A percentile compares a stretch with the other conserved stretches of the same genome.
These are phyloP conservation scores for Penstemon eatonii DNA, from an alignment of 257 asterid genomes.

Conservation along the genomic window DNA sequence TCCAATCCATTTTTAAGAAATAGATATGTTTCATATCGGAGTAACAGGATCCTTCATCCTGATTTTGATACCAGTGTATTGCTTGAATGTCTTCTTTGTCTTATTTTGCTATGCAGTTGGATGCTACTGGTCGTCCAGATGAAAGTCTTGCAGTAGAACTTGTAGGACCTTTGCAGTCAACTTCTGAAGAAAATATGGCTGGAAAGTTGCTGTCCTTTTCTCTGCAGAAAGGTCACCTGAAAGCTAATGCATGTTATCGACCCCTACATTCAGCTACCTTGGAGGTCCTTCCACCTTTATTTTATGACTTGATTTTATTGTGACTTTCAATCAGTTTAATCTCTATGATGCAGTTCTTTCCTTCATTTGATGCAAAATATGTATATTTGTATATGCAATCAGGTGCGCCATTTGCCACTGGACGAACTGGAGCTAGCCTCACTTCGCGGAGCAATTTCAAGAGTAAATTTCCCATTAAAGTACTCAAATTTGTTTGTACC, in stretches of 20 bases:
- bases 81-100: slow-evolving; percentile 18
- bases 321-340: slow-evolving; percentile 12
- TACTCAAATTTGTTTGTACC: slow-evolving; percentile 23
- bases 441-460: slow-evolving; percentile 89
- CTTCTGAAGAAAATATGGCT: slow-evolving; percentile 72
- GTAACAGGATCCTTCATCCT: too few relatives aligned
- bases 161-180: slow-evolving; percentile 83
- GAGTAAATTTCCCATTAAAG: slow-evolving; percentile 49
- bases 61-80: not conserved
- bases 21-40: too few relatives aligned
- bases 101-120: slow-evolving; percentile 67
- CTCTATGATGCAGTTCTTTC: slow-evolving; percentile 20
- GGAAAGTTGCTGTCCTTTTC: slow-evolving; percentile 84
- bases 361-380: slow-evolving; percentile 19
- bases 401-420: slow-evolving; percentile 91
- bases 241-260: slow-evolving; percentile 74
- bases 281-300: slow-evolving; percentile 61
- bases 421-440: slow-evolving; percentile 99
- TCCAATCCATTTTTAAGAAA: too few relatives aligned
- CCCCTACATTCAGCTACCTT: slow-evolving; percentile 85
- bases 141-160: slow-evolving; percentile 89
- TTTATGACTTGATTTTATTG: slow-evolving; percentile 21
- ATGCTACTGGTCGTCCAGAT: slow-evolving; percentile 94
- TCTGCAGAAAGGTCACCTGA: slow-evolving; percentile 94
- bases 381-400: slow-evolving; percentile 37